Base-by-base conservation (phyloP, 805 yeast species). In the Yamadazyma endophytica region DNA sequence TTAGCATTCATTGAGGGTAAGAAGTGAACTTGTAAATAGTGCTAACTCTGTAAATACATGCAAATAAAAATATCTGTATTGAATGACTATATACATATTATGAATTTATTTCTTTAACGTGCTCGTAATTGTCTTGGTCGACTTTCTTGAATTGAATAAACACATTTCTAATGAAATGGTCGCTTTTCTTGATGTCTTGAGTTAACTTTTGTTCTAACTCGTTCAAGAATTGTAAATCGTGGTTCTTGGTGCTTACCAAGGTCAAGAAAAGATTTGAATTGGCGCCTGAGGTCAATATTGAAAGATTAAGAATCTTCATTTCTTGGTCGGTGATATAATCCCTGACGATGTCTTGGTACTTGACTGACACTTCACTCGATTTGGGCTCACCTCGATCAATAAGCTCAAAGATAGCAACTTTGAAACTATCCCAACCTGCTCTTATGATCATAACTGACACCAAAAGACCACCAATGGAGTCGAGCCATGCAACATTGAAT, bases 401-500 rank as follows among this genome's bases (percentile, higher is more conserved):
- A 26, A 90, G 63, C 52, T 90, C 97, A 37, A 71, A 71, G 47
- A 81, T 70, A 0, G 97, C 77, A 17, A 71, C 69, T 36, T 69
- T 64, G 45, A 83, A 76, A 17, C 95, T 89, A 3, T 74, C 72
- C 55, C 76, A 71, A 21, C 97, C 97, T 6, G 96, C 96, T 43
- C 73, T 78, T 41, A 89, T 75, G 35, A 92, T 82, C 46, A 92
- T 64, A 2, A 71, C 69, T 0, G 97, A 87, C 6, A 92, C 97
- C 4, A 86, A 52, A 18, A 89, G 55, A 0, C 97, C 98, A 40
- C 97, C 98, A 34, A 87, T 72, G 2, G 97, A 84, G 54, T 92
- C 98, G 33, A 92, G 61, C 79, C 96, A 87, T 26, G 78, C 79
- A 23, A 86, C 73, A 40, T 79, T 74, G 40, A 88, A 73, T 37